phyloP scores from a whole-genome alignment of 257 asterid genomes.

The Petunia axillaris region DNA sequence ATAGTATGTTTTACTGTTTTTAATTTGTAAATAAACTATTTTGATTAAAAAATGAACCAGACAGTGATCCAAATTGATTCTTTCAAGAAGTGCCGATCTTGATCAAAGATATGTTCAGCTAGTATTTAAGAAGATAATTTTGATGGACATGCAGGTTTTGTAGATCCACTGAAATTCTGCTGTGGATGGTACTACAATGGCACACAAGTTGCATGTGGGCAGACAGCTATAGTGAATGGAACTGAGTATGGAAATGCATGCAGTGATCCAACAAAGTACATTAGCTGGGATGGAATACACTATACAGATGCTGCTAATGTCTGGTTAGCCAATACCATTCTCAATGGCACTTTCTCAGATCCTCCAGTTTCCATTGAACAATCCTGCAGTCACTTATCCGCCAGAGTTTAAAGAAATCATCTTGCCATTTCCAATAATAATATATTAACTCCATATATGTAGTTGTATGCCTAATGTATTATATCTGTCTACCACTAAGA shows the following conservation, averaged over 20 bases:
- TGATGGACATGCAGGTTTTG: slow-evolving; percentile 36
- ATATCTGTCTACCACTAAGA: neutral
- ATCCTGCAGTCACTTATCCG: slow-evolving; percentile 27
- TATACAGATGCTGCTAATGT: slow-evolving; percentile 51
- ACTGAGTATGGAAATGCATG: slow-evolving; percentile 39
- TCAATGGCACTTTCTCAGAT: slow-evolving; percentile 32
- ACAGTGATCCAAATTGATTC: slow-evolving; percentile 21
- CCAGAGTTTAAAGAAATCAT: neutral
- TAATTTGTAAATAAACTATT: neutral
- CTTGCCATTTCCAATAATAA: neutral
- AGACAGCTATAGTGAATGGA: slow-evolving; percentile 40
- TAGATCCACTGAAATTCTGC: slow-evolving; percentile 40
- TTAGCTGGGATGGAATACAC: slow-evolving; percentile 60
- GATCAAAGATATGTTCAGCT: neutral
- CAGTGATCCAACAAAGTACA: slow-evolving; percentile 31
- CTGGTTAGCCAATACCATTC: slow-evolving; percentile 19
- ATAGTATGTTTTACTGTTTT: neutral
- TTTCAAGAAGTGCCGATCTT: neutral
- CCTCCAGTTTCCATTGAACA: slow-evolving; percentile 27
- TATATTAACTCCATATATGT: neutral
- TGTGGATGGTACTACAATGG: slow-evolving; percentile 35
- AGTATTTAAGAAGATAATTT: neutral
- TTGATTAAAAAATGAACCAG: neutral
- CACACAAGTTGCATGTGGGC: slow-evolving; percentile 40
- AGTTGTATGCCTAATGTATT: neutral